Evolutionary conservation across 2,329 filamentous ascomycete genomes (phyloP), one percentile per base, ranked within the genome.

Genomic region (Dactylonectria estremocensis): DNA sequence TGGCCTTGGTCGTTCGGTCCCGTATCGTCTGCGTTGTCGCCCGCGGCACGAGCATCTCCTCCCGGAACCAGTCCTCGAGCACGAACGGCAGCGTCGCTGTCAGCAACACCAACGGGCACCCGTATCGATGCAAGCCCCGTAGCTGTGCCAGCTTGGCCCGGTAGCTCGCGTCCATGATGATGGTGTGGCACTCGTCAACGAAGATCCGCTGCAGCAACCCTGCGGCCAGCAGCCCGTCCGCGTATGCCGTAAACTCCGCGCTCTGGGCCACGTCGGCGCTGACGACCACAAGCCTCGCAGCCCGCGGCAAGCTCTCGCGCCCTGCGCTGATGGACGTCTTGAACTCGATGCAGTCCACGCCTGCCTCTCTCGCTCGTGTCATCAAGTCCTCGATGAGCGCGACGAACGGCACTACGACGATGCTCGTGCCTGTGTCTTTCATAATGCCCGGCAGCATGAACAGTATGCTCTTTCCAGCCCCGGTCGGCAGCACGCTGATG

Each of bases 401-500:
- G n/a, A 54, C 35, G 49, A 61, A 61, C 18, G 35, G 58, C 24
- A 61, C 48, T 20, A 61, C 48, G 4, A 54, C 35, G 33, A 61
- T 61, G 45, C 58, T 61, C 35, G 35, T 61, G 5, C 58, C 58
- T n/a, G 48, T 61, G 3, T 54, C 5, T 16, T 10, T 14, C 35
- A 61, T 61, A 1, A 61, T 20, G 13, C 18, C 58, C 35, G 35
- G 37, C 20, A 61, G 46, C 48, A 61, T 61, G 20, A 61, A 61
- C 22, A 61, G n/a, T 55, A 62, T 62, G 40, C 60, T 56, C 52
- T 62, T 62, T 10, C 60, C 28, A 14, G 60, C 60, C 50, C 60
- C 24, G 4, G 40, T 62, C 14, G 40, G 50, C 20, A 55, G 50
- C 20, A 62, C 40, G n/a, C 20, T 62, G 24, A 62, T 62, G 10